Percentiles rank a stretch among this genome's conserved stretches.
Conservation (phyloP, 768 basidiomycete genomes). For the Tremella fuciformis region DNA sequence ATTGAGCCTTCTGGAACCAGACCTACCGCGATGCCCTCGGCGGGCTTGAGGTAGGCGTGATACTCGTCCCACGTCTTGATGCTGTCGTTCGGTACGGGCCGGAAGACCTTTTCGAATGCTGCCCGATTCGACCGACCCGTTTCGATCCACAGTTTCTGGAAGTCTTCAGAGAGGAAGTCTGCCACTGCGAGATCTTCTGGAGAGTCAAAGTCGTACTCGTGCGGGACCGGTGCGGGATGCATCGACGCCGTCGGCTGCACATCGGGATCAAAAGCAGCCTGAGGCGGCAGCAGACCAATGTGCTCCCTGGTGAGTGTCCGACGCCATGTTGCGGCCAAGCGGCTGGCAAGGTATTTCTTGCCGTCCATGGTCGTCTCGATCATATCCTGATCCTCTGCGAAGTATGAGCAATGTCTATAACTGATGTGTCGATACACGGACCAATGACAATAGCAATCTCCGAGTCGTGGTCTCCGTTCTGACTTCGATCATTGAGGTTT, state of each 20-base stretch:
- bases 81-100: constrained; percentile 74
- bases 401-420: neutral
- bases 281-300: constrained; percentile 78
- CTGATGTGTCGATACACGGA: constrained; percentile 3
- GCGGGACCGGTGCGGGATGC: constrained; percentile 71
- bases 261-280: constrained; percentile 55
- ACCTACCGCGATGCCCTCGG: constrained; percentile 53
- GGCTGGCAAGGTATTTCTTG: constrained; percentile 63
- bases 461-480: constrained; percentile 78
- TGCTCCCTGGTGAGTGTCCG: constrained; percentile 81
- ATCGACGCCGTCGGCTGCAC: constrained; percentile 58
- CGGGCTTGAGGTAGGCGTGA: constrained; percentile 55
- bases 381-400: constrained; percentile 72
- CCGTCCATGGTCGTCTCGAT: constrained; percentile 77
- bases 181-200: constrained; percentile 66
- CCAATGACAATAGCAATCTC: constrained; percentile 84
- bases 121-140: constrained; percentile 79
- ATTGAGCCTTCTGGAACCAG: neutral
- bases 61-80: constrained; percentile 76
- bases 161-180: constrained; percentile 70
- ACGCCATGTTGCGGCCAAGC: constrained; percentile 79
- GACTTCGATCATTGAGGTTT: constrained; percentile 57
- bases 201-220: constrained; percentile 63
- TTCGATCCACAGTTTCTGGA: constrained; percentile 61
- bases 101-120: constrained; percentile 81